Evolutionary conservation across 495 filamentous ascomycete genomes (phyloP), one percentile per base, ranked within the genome.

Genomic region (Peziza echinospora): DNA sequence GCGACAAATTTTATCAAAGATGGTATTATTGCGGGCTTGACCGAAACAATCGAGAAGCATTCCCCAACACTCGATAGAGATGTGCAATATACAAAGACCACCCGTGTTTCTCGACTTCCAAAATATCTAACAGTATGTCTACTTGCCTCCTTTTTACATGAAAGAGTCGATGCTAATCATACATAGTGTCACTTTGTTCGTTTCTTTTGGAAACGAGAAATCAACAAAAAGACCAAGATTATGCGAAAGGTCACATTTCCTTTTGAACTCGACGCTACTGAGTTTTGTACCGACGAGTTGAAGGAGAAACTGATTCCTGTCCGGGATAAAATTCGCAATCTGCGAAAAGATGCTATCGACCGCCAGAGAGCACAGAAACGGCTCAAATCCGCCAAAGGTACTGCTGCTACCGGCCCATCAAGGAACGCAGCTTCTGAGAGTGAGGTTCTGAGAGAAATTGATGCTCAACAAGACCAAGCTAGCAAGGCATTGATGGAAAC

Each of bases 201-300:
- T 49, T 97, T 97, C 66, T 93, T 82, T 67, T 97, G 91, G 91
- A 86, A 91, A 60, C 72, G 78, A 17, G 82, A 86, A 48, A 82
- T 80, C 6, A 76, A 87, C 60, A 96, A 96, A 71, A 97, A 97
- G 67, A 84, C 86, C 46, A 97, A 97, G 72, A 97, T 97, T 57
- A 85, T 97, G 85, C 80, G 85, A 53, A 97, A 94, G 63, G 89
- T 97, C 40, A 84, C 82, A 0, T 97, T 97, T 62, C 87, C 86
- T 16, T 73, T 77, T 41, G 91, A 97, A 62, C 67, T 97, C 21
- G 89, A 97, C 60, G 77, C 78, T 3, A 80, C 92, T 8, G 89
- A 97, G 56, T 96, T 87, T 64, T 97, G 89, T 60, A 84, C 86
- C 44, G 86, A 94, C 30, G 76, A 89, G 46, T 69, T 97, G 41